Base-by-base conservation (phyloP, 805 yeast genomes). In the Kazachstania martiniae region DNA sequence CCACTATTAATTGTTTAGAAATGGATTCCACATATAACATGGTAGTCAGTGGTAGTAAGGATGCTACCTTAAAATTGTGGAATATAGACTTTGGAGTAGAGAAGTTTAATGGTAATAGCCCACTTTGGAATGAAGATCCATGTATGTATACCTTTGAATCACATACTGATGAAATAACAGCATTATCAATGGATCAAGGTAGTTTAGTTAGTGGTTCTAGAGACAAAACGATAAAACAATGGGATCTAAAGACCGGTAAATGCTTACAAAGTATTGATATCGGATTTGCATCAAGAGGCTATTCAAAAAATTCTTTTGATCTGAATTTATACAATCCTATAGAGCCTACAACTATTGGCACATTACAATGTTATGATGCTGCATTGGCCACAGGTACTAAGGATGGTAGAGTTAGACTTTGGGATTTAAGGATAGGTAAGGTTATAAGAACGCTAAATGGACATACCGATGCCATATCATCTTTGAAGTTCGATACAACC, bases 381-480 rank as follows among this genome's bases (percentile, higher is more conserved):
- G 89, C 87, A 0, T 58, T 80, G 44, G 87, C 87, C 0, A 72
- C 84, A 0, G 91, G 89, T 28, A 73, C 85, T 0, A 72, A 73
- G 12, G 89, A 80, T 52, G 89, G 89, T 1, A 50, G 72, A 3
- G 83, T 81, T 5, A 56, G 89, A 33, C 56, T 80, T 18, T 80
- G 89, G 87, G 91, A 80, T 54, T 53, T 80, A 38, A 63, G 91
- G 44, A 62, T 73, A 16, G 85, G 84, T 4, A 78, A 74, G 40
- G 77, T 74, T 8, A 73, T 74, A 28, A 59, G 79, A 40, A 62
- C 74, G 6, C 52, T 77, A 14, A 58, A 67, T 22, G 86, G 86
- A 0, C 87, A 78, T 49, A 73, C 80, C 2, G 77, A 74, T 1
- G 71, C 85, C 1, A 72, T 80, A 5, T 72, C 84, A 0, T 61